Base-by-base conservation (phyloP, 192 early-diverging fungal species). In the Coemansia sp. region DNA sequence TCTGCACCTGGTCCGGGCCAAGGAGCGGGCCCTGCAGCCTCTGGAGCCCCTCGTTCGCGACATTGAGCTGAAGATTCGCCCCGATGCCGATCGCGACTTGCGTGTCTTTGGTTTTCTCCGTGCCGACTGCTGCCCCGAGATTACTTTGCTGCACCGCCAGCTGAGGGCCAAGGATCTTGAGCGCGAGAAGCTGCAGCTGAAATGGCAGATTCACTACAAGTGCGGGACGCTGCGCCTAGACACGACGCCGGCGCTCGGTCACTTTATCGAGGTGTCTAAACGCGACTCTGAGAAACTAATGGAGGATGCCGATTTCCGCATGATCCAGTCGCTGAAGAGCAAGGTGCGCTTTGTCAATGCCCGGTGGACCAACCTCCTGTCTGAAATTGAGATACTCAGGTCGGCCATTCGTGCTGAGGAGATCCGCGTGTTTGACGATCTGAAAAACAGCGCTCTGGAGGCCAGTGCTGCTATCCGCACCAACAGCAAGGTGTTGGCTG, bases 401-500 rank as follows among this genome's bases (percentile, higher is more conserved):
- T 53, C 45, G 8, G 46, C 57, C 4, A 70, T 85, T 8, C 73
- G 73, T 25, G 77, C 78, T 15, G 62, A 78, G 36, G 86, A 88
- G 56, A 53, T 62, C 25, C 60, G 65, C n/a, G 61, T 82, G 3
- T 82, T 83, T 58, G 77, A 83, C 34, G 54, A 76, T 33, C 53
- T 81, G 26, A 51, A 77, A 21, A 58, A 72, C 41, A 49, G 50
- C 21, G 81, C 68, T 6, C 34, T 85, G 32, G 79, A 79, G 2
- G 71, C 83, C 21, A 79, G 82, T 27, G 40, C 71, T 3, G 51
- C 77, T 0, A 84, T 87, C 38, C 64, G 86, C 9, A 79, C 77
- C 6, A 86, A 83, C 66, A 82, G 82, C 48, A 75, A 69, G 43
- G 66, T 78, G 3, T 51, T 90, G 27, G 86, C 86, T 0, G 80